phyloP scores from a whole-genome alignment of 2,329 filamentous ascomycete genomes.

The Penicillium sp. region DNA sequence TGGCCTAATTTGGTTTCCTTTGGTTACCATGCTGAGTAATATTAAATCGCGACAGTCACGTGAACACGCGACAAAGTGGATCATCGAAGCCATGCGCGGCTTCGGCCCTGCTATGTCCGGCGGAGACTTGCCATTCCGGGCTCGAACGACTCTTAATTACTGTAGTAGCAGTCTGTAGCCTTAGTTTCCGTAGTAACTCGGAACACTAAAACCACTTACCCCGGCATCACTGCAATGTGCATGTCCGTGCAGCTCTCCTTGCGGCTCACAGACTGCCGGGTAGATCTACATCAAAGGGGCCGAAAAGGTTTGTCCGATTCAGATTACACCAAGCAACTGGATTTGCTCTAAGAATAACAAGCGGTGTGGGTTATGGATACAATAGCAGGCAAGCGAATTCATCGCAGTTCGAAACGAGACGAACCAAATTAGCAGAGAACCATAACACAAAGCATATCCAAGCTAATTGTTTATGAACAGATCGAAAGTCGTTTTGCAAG shows the following conservation, averaged over 20 bases:
- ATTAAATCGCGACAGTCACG: constrained; percentile 21
- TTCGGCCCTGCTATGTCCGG: constrained; percentile 4
- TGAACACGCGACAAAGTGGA: constrained; percentile 14
- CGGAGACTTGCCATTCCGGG: constrained; percentile 17
- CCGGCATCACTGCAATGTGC: neutral
- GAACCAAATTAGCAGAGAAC: constrained; percentile 2
- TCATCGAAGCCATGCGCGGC: constrained; percentile 3
- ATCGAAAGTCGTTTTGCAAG: constrained; percentile 1
- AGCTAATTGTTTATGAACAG: constrained; percentile 13
- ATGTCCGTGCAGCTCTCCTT: constrained; percentile 5
- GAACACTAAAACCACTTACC: neutral
- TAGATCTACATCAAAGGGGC: neutral
- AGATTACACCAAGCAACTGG: constrained; percentile 11
- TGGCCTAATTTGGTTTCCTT: constrained; percentile 29
- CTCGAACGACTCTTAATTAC: constrained; percentile 13
- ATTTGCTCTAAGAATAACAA: constrained; percentile 13
- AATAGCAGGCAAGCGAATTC: constrained; percentile 5
- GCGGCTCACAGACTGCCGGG: constrained; percentile 3
- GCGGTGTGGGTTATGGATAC: constrained; percentile 6
- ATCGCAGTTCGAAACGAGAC: neutral
- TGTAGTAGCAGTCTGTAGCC: neutral
- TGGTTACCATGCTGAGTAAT: constrained; percentile 12
- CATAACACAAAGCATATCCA: constrained; percentile 12
- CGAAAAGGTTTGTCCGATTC: constrained; percentile 1
- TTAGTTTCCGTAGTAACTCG: neutral